Evolutionary conservation across 2,329 filamentous ascomycete genomes (phyloP), one percentile per base, ranked within the genome.

Genomic region (Calcarisporium arbuscula): DNA sequence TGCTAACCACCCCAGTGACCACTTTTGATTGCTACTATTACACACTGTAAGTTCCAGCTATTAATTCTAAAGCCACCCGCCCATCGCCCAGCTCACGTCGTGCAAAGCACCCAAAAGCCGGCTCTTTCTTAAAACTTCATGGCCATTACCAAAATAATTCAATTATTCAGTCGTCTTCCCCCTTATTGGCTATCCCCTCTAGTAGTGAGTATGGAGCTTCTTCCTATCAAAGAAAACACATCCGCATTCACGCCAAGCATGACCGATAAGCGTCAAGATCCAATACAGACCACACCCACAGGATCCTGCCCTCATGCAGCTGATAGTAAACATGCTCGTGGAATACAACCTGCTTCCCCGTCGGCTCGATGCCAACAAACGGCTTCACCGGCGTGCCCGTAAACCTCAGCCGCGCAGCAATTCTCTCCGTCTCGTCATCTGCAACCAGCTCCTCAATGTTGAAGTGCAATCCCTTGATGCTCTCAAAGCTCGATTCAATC

Each of bases 301-400:
- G 40, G 15, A 62, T 58, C 46, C 43, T 59, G 5, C 56, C 57
- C 2, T 38, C 45, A 11, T 50, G 41, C 22, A 61, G 51, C 32
- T 46, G 46, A 34, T 61, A 64, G 14, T 57, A 55, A 19, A 52
- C 58, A 30, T 56, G 51, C 43, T 62, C 58, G 19, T 39, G 34
- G 32, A 61, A 57, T 8, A 26, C 32, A 6, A 60, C 53, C 5
- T 30, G 14, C 9, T 46, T 47, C 8, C 54, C 57, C 11, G 45
- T 57, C 2, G 52, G 50, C 16, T 43, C 37, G 2, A 49, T 49
- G n/a, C 52, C 58, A 4, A 42, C 43, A 11, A 58, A 48, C 17
- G 30, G 30, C 18, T 36, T 40, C 4, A 44, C 46, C 3, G 57
- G 58, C 11, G 42, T 52, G 2, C 58, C 58, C 2, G 41, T 46